Base-by-base conservation (phyloP, 2,329 filamentous ascomycete genomes). In the Penicillium hordei region DNA sequence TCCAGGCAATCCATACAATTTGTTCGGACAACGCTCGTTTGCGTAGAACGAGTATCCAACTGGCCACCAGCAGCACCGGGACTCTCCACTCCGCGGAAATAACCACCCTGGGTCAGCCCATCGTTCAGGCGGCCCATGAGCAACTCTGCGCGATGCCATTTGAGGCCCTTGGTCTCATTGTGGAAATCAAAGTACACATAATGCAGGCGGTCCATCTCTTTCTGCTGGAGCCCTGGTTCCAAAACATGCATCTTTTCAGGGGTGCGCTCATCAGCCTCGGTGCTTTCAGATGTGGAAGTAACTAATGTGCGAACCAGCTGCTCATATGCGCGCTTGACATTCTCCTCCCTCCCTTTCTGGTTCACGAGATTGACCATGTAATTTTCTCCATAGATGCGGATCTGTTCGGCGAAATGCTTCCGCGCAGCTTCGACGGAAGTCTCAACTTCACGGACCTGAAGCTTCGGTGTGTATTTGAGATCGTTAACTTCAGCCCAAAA, bases 1-100 rank as follows among this genome's bases (percentile, higher is more conserved):
- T 99, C 94, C 15, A 99, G 84, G 65, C 95, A 99, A 76, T 99
- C 94, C 94, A 99, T 99, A 79, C 94, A 99, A 75, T 99, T 99
- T 39, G 94, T 97, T 53, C 94, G 88, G 63, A 99, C 93, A 17
- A 97, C 93, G 60, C 90, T 92, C 1, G 87, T 91, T 80, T 99
- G 94, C 63, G 86, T 83, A 60, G 85, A 88, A 62, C 92, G 87
- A 34, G 91, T 85, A 67, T 97, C 93, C 13, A 97, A 82, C 19
- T 85, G 86, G 31, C 89, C 89, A 58, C 87, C 82, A 49, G 81
- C 73, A 65, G 86, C 84, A 43, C 86, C 89, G 2, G 92, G 90
- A 79, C 89, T 89, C 73, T 97, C 91, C 29, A 93, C 86, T 38
- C 91, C 93, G 61, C 92, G 89, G 83, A 97, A 99, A 78, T 99